Conservation (phyloP, 768 basidiomycete genomes). For the Ephemerocybe angulata region DNA sequence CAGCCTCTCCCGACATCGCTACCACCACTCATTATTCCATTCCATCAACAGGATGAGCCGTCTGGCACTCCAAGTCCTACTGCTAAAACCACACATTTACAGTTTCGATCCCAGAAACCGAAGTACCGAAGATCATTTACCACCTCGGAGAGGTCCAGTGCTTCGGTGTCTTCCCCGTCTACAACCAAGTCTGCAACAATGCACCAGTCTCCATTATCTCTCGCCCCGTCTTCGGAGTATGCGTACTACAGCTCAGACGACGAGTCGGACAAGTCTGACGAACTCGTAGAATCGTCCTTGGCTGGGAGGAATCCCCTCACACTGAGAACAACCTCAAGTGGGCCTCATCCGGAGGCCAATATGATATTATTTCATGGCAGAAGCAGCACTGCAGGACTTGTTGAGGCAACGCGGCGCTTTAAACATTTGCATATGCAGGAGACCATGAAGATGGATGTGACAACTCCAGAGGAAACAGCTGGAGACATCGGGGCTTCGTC, state of each 20-base stretch:
- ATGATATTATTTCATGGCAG: conserved; percentile 59
- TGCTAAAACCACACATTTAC: conserved; percentile 28
- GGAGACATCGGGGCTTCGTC: conserved; percentile 5
- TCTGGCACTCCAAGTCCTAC: conserved; percentile 1
- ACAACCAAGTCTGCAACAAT: neutral
- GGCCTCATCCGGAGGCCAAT: conserved; percentile 31
- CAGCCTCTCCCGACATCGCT: conserved; percentile 7
- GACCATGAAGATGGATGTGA: conserved; percentile 5
- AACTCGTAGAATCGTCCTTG: conserved; percentile 29
- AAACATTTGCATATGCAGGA: conserved; percentile 49
- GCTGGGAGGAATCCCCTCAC: conserved; percentile 35
- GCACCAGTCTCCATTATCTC: conserved; percentile 1
- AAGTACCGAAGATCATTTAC: neutral
- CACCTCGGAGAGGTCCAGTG: neutral
- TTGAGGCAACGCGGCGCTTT: conserved; percentile 50
- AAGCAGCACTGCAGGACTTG: conserved; percentile 53
- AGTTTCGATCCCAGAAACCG: conserved; percentile 17
- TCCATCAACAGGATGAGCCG: conserved; percentile 8
- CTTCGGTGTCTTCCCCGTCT: conserved; percentile 1
- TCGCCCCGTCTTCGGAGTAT: conserved; percentile 13
- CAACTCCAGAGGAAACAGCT: conserved; percentile 8
- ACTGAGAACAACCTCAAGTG: conserved; percentile 29
- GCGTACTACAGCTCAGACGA: conserved; percentile 19
- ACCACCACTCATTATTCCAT: conserved; percentile 12
- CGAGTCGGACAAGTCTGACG: conserved; percentile 28